These are phyloP conservation scores for Xylariaceae sp. DNA, from an alignment of 2,329 filamentous ascomycete genomes.

Conservation along the genomic window DNA sequence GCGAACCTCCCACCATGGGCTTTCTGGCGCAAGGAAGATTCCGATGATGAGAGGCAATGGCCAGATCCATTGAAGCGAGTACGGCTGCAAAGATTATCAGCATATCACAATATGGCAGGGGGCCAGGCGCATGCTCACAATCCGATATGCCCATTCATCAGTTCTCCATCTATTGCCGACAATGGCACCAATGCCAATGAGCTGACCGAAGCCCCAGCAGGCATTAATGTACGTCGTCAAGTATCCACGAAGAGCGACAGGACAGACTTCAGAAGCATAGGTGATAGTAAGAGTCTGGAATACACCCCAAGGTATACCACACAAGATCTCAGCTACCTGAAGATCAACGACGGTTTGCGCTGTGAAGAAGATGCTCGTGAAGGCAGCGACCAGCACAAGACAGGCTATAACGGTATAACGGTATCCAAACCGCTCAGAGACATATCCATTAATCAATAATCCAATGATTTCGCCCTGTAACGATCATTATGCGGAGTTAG, in stretches of 20 bases:
- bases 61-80: conserved; percentile 81
- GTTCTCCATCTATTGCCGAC: conserved; percentile 68
- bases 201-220: conserved; percentile 79
- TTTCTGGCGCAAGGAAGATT: conserved; percentile 73
- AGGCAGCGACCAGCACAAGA: conserved; percentile 59
- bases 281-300: conserved; percentile 67
- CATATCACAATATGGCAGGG: not conserved
- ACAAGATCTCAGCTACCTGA: conserved; percentile 67
- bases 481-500: conserved; percentile 2
- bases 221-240: conserved; percentile 77
- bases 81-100: conserved; percentile 53
- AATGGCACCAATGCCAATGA: conserved; percentile 77
- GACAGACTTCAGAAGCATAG: conserved; percentile 76
- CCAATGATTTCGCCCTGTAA: conserved; percentile 68
- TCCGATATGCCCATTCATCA: conserved; percentile 71
- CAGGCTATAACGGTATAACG: conserved; percentile 68
- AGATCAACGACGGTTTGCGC: conserved; percentile 65
- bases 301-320: conserved; percentile 68
- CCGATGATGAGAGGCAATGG: conserved; percentile 70
- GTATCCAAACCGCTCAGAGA: conserved; percentile 73
- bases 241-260: conserved; percentile 71
- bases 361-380: conserved; percentile 71
- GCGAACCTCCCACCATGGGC: conserved; percentile 79
- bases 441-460: conserved; percentile 68
- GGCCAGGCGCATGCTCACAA: conserved; percentile 38